Evolutionary conservation across 225 moss, liverwort and hornwort genomes (phyloP).

Genomic region (Pseudoscleropodium purum): DNA sequence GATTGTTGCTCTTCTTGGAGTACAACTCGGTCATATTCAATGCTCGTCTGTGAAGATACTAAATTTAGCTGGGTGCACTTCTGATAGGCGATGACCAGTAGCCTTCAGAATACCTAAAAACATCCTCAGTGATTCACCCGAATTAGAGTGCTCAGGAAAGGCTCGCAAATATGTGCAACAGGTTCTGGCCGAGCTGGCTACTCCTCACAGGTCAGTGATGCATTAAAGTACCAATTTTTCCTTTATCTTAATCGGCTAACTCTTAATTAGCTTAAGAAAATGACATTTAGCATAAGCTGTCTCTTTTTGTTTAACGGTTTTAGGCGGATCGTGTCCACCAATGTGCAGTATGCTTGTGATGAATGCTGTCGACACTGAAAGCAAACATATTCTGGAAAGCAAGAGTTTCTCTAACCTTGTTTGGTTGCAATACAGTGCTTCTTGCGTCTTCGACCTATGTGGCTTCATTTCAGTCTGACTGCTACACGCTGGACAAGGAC

Average conservation of each 20-base stretch:
- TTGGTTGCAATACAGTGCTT: conserved; percentile 50
- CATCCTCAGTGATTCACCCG: neutral
- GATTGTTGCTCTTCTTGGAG: conserved; percentile 3
- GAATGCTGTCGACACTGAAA: neutral
- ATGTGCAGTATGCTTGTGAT: neutral
- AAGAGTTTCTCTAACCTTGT: conserved; percentile 1
- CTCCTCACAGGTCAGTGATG: conserved; percentile 28
- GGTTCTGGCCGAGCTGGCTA: conserved; percentile 25
- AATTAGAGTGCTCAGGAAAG: neutral
- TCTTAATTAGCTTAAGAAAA: neutral
- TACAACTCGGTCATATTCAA: neutral
- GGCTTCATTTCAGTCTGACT: conserved; percentile 49
- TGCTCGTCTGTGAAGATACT: neutral
- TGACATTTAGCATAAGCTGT: neutral
- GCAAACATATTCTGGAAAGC: neutral
- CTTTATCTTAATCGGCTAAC: neutral
- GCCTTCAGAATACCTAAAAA: neutral
- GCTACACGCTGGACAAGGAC: conserved; percentile 50
- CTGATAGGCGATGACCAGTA: conserved; percentile 7
- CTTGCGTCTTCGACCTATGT: conserved; percentile 25
- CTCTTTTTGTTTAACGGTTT: neutral
- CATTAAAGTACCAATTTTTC: neutral
- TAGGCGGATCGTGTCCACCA: neutral
- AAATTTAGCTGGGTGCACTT: neutral
- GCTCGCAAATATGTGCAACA: conserved; percentile 24